phyloP scores from a whole-genome alignment of 257 asterid genomes.

The Lithospermum erythrorhizon region DNA sequence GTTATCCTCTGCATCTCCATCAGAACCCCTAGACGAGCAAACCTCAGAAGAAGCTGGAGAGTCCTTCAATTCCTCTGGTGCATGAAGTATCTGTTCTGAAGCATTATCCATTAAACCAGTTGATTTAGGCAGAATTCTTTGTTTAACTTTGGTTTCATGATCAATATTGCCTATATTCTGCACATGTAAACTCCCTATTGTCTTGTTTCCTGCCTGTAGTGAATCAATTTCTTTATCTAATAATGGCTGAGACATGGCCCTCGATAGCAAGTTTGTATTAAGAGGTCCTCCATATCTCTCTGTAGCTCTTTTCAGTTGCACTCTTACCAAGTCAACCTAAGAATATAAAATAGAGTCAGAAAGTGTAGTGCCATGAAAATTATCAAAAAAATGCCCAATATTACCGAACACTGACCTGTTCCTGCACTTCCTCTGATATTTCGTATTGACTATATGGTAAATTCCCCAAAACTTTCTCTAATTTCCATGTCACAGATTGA shows the following conservation, averaged over 20 bases:
- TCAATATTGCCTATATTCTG: slow-evolving; percentile 46
- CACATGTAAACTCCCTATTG: slow-evolving; percentile 34
- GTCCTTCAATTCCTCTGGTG: slow-evolving; percentile 20
- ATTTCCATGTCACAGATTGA: slow-evolving; percentile 80
- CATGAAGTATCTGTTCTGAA: slow-evolving; percentile 20
- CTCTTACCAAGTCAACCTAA: slow-evolving; percentile 55
- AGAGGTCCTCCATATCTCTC: slow-evolving; percentile 73
- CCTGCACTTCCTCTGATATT: slow-evolving; percentile 88
- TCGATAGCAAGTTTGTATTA: slow-evolving; percentile 38
- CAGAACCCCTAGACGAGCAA: slow-evolving; percentile 24
- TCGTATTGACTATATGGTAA: slow-evolving; percentile 59
- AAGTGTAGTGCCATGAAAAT: not conserved
- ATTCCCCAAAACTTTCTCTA: slow-evolving; percentile 63
- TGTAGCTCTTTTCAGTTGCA: slow-evolving; percentile 81
- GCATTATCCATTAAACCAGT: slow-evolving; percentile 20
- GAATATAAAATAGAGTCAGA: slow-evolving; percentile 8
- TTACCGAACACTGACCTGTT: slow-evolving; percentile 47
- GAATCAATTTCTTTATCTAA: slow-evolving; percentile 56
- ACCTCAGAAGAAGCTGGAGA: slow-evolving; percentile 28
- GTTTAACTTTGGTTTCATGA: slow-evolving; percentile 36
- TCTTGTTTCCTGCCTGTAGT: slow-evolving; percentile 32
- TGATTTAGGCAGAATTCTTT: slow-evolving; percentile 18
- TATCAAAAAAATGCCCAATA: slow-evolving; percentile 9
- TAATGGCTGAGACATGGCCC: slow-evolving; percentile 58
- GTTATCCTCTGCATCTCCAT: slow-evolving; percentile 19